phyloP scores from a whole-genome alignment of 2,329 filamentous ascomycete species.

The Talaromyces marneffei region DNA sequence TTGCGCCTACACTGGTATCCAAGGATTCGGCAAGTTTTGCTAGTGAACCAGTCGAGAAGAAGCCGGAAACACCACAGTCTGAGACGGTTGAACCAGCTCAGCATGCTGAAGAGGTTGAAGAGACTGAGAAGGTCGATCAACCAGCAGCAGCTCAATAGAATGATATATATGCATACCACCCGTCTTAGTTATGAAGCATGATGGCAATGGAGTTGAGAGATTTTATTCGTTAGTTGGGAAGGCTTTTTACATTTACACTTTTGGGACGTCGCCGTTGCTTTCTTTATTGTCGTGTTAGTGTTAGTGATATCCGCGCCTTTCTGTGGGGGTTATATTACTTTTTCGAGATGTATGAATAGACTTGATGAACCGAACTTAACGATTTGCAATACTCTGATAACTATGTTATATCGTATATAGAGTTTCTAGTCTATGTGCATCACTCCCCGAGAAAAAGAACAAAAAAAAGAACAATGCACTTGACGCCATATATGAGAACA shows the following conservation, averaged over 20 bases:
- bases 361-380: neutral
- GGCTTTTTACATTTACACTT: neutral
- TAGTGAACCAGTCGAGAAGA: neutral
- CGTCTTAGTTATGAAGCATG: constrained; percentile 6
- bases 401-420: neutral
- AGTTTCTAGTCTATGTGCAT: neutral
- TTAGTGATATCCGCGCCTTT: too few species aligned
- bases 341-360: neutral
- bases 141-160: neutral
- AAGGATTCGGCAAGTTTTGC: neutral
- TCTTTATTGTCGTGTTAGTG: neutral
- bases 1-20: constrained; percentile 61
- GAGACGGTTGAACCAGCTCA: neutral
- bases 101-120: too few species aligned
- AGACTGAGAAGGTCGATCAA: neutral
- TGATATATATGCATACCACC: neutral
- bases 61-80: neutral
- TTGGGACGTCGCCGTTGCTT: neutral
- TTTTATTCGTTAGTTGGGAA: neutral
- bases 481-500: neutral
- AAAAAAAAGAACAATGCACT: neutral
- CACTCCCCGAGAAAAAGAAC: too few species aligned
- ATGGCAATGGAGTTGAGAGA: neutral
- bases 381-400: neutral
- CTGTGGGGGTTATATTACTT: neutral